These are phyloP conservation scores for Colletotrichum spinosum DNA, from an alignment of 2,329 filamentous ascomycete genomes.

Conservation along the genomic window DNA sequence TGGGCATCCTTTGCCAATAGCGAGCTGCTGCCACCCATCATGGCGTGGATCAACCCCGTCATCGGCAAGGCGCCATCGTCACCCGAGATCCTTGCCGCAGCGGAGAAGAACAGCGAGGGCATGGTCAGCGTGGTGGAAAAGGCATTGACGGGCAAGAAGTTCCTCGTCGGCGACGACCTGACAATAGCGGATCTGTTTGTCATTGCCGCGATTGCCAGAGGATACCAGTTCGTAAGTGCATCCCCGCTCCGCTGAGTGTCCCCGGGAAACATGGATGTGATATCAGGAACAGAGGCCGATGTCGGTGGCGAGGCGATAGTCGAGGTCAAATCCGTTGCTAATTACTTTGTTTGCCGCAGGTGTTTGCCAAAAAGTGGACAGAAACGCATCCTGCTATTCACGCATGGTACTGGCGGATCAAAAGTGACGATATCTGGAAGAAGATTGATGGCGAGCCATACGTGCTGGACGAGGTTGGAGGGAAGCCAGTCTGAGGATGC, in stretches of 20 bases:
- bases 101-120: conserved; percentile 27
- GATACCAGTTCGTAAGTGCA: conserved; percentile 26
- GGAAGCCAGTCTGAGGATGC: conserved; percentile 26
- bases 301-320: neutral
- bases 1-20: conserved; percentile 30
- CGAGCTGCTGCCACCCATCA: conserved; percentile 28
- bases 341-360: neutral
- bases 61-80: conserved; percentile 18
- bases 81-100: conserved; percentile 21
- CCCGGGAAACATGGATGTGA: conserved; percentile 1
- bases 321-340: neutral
- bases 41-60: conserved; percentile 31
- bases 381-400: conserved; percentile 21
- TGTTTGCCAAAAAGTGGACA: conserved; percentile 30
- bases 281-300: neutral
- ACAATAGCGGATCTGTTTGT: conserved; percentile 27
- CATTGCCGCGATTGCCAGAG: conserved; percentile 19
- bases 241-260: neutral
- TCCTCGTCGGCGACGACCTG: conserved; percentile 25
- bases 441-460: conserved; percentile 29
- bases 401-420: conserved; percentile 29
- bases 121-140: conserved; percentile 32
- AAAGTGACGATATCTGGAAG: conserved; percentile 30
- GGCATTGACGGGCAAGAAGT: conserved; percentile 29
- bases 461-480: conserved; percentile 25